A percentile compares a stretch with the other conserved stretches of the same genome.
phyloP scores from a whole-genome alignment of 805 yeast genomes.

The Pichia membranifaciens region DNA sequence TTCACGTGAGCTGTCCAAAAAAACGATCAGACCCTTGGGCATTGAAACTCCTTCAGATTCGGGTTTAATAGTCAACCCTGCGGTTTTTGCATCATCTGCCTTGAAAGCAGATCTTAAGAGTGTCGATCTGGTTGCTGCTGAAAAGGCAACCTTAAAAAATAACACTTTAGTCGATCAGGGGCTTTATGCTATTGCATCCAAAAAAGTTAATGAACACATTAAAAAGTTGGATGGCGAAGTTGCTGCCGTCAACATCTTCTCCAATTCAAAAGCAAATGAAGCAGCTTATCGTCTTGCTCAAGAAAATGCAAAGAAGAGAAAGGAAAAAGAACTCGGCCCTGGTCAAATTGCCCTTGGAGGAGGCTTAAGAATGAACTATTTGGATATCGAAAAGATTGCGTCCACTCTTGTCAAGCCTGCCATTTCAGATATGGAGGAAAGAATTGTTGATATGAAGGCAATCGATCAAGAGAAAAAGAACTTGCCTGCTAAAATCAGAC shows the following conservation, averaged over 20 bases:
- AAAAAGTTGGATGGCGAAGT: constrained; percentile 24
- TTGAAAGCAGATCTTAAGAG: constrained; percentile 27
- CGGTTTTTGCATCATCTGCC: constrained; percentile 50
- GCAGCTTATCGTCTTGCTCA: constrained; percentile 76
- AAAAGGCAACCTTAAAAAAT: constrained; percentile 30
- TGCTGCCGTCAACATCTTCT: constrained; percentile 22
- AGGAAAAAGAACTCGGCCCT: constrained; percentile 37
- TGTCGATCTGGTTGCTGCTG: constrained; percentile 30
- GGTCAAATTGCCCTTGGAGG: constrained; percentile 75
- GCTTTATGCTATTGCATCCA: constrained; percentile 47
- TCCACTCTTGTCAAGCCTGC: constrained; percentile 77
- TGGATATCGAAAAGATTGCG: constrained; percentile 78
- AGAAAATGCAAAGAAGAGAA: constrained; percentile 54
- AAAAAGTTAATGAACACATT: constrained; percentile 38
- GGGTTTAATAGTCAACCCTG: constrained; percentile 33
- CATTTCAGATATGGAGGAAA: constrained; percentile 59
- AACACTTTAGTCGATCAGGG: constrained; percentile 36
- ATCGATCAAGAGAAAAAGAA: constrained; percentile 41
- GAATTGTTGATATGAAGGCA: constrained; percentile 63
- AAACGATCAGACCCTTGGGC: constrained; percentile 25
- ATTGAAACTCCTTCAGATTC: constrained; percentile 38
- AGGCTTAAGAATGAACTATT: constrained; percentile 69
- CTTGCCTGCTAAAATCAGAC: constrained; percentile 36
- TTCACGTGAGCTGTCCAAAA: constrained; percentile 5
- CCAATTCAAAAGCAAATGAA: constrained; percentile 42